phyloP scores from a whole-genome alignment of 768 basidiomycete species.

The Lentinula aciculospora region DNA sequence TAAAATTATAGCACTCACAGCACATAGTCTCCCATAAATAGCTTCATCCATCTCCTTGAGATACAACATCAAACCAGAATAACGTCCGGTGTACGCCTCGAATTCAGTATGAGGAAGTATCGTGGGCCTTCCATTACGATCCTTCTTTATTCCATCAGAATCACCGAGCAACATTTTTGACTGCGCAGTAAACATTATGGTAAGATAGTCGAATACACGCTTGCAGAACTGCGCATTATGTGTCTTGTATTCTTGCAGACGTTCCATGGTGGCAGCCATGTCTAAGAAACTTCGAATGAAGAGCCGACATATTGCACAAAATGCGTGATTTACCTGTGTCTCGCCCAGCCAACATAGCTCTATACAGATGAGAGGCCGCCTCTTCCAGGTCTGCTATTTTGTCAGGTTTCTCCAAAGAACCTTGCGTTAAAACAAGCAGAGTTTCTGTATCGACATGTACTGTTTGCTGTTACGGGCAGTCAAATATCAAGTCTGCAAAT shows the following conservation, averaged over 20 bases:
- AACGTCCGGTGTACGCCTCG: slow-evolving; percentile 81
- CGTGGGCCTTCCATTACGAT: slow-evolving; percentile 36
- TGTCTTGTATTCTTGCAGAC: slow-evolving; percentile 84
- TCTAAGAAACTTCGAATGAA: slow-evolving; percentile 37
- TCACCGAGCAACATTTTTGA: slow-evolving; percentile 65
- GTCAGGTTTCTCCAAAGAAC: slow-evolving; percentile 74
- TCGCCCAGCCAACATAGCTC: slow-evolving; percentile 83
- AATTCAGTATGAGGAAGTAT: slow-evolving; percentile 64
- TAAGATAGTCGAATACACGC: slow-evolving; percentile 81
- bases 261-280: slow-evolving; percentile 96
- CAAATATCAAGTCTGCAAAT: slow-evolving; percentile 1
- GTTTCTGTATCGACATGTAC: slow-evolving; percentile 85
- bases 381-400: slow-evolving; percentile 78
- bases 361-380: slow-evolving; percentile 87
- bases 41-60: slow-evolving; percentile 94
- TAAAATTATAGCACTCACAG: slow-evolving; percentile 43
- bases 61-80: slow-evolving; percentile 87
- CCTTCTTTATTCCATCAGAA: slow-evolving; percentile 47
- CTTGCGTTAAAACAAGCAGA: slow-evolving; percentile 76
- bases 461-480: slow-evolving; percentile 58
- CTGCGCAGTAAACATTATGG: slow-evolving; percentile 91
- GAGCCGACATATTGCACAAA: not conserved
- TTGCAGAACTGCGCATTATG: slow-evolving; percentile 93
- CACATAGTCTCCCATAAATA: slow-evolving; percentile 84
- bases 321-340: slow-evolving; percentile 64